phyloP scores from a whole-genome alignment of 495 filamentous ascomycete species.

The Aspergillus coremiiformis region DNA sequence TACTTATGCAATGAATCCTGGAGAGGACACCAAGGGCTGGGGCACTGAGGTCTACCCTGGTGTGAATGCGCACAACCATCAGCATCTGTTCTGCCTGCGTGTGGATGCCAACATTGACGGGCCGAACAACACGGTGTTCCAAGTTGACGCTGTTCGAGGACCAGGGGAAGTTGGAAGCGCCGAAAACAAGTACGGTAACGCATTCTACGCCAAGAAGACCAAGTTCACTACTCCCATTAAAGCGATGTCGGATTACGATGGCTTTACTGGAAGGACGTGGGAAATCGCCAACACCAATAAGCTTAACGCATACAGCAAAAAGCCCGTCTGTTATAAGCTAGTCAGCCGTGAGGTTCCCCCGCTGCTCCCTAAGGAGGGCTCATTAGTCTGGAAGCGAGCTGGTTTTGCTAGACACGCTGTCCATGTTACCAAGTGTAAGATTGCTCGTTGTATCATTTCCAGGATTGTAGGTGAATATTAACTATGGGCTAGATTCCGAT shows the following conservation, averaged over 20 bases:
- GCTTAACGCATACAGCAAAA: constrained; percentile 76
- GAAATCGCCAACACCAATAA: constrained; percentile 84
- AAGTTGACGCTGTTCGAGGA: constrained; percentile 63
- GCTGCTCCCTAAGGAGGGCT: constrained; percentile 75
- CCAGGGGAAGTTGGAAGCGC: constrained; percentile 64
- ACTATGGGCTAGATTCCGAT: constrained; percentile 55
- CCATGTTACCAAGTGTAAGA: constrained; percentile 83
- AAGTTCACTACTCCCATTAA: constrained; percentile 68
- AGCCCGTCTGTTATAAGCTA: constrained; percentile 85
- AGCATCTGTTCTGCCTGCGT: constrained; percentile 91
- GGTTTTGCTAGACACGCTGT: constrained; percentile 89
- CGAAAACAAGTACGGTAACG: constrained; percentile 89
- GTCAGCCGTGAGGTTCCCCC: constrained; percentile 76
- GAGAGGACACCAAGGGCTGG: constrained; percentile 82
- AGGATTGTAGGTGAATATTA: not conserved
- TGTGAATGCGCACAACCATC: constrained; percentile 76
- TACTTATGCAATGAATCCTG: constrained; percentile 78
- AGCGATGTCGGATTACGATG: constrained; percentile 74
- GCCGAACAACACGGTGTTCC: constrained; percentile 75
- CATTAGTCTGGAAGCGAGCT: constrained; percentile 88
- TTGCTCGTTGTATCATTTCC: not conserved
- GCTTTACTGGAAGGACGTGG: constrained; percentile 74
- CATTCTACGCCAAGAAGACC: constrained; percentile 86
- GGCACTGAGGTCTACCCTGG: constrained; percentile 91
- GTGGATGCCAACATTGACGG: constrained; percentile 89